phyloP scores from a whole-genome alignment of 1,284 basidiomycete species.

The Xerocomus minutiporus region DNA sequence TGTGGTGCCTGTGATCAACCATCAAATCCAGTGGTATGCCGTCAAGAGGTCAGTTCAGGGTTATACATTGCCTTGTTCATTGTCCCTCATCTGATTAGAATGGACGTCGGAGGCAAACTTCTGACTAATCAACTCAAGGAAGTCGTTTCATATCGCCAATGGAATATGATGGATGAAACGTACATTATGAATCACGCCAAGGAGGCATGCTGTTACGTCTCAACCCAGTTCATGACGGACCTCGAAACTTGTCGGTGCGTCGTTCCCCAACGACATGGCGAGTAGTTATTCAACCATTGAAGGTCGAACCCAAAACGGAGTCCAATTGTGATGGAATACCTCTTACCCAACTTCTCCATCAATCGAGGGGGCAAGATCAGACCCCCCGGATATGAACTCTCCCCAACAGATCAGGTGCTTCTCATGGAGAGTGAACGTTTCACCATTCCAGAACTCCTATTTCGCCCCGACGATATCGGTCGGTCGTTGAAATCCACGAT shows the following conservation, averaged over 20 bases:
- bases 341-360: conserved; percentile 82
- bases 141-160: conserved; percentile 89
- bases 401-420: conserved; percentile 74
- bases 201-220: conserved; percentile 83
- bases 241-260: conserved; percentile 76
- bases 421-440: conserved; percentile 89
- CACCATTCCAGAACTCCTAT: conserved; percentile 83
- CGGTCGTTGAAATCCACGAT: conserved; percentile 26
- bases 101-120: conserved; percentile 92
- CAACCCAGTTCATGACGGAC: conserved; percentile 68
- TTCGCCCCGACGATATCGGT: conserved; percentile 87
- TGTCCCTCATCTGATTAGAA: conserved; percentile 43
- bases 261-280: conserved; percentile 14
- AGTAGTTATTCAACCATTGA: conserved; percentile 20
- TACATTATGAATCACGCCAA: conserved; percentile 90
- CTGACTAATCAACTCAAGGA: conserved; percentile 94
- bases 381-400: conserved; percentile 45
- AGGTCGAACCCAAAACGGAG: conserved; percentile 53
- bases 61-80: conserved; percentile 15
- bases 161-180: conserved; percentile 98
- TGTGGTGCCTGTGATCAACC: conserved; percentile 78
- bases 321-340: conserved; percentile 78
- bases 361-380: conserved; percentile 69
- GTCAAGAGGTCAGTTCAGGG: conserved; percentile 64
- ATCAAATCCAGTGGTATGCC: conserved; percentile 71